These are phyloP conservation scores for Gracilaria domingensis DNA, from an alignment of 23 red algal genomes.

Conservation along the genomic window DNA sequence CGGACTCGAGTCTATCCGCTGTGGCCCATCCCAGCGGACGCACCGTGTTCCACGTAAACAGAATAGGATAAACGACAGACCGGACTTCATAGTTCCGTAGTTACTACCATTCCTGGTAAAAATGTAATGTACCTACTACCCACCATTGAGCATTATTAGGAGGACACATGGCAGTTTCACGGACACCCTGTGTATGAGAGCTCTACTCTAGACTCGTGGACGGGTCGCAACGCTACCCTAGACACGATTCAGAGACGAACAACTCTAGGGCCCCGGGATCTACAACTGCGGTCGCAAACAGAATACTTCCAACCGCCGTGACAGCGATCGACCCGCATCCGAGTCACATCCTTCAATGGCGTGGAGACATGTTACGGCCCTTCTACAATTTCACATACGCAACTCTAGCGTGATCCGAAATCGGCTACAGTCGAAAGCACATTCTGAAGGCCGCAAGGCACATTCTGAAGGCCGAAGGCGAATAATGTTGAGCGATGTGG, in stretches of 20 bases:
- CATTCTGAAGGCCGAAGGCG: neutral
- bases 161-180: neutral
- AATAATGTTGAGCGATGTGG: neutral
- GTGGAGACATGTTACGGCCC: neutral
- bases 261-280: neutral
- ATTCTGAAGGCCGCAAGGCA: too few relatives aligned
- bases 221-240: too few relatives aligned
- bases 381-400: neutral
- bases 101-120: neutral
- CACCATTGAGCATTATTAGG: too few relatives aligned
- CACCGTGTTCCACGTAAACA: slow-evolving; percentile 2
- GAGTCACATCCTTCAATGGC: neutral
- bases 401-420: neutral
- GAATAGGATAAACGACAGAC: neutral
- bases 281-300: neutral
- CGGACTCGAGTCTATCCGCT: neutral
- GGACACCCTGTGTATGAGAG: neutral
- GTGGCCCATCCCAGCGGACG: neutral
- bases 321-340: neutral
- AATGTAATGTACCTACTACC: neutral
- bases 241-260: neutral
- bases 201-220: neutral
- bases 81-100: too few relatives aligned
- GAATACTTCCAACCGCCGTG: slow-evolving; percentile 22
- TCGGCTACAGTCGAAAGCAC: neutral